Conservation (phyloP, 139 green algal species). For the Dunaliella sp. region DNA sequence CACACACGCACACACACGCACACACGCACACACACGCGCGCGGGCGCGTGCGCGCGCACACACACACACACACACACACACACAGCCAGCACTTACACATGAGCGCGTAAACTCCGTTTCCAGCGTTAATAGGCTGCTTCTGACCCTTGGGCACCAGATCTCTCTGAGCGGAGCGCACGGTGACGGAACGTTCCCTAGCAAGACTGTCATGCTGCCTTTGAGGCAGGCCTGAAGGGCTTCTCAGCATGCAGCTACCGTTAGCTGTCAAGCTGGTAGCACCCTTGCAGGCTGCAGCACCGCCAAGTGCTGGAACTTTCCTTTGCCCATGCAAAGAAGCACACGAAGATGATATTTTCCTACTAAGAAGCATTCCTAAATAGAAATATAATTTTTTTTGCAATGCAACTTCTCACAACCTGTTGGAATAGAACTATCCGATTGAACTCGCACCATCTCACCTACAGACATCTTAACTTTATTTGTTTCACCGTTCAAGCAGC, state of each 20-base stretch:
- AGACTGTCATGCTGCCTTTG: no score
- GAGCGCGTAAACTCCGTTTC: conserved; percentile 29
- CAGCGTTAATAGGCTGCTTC: background rate
- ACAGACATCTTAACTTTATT: no score
- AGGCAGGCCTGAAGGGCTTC: no score
- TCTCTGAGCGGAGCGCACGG: background rate
- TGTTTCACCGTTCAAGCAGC: no score
- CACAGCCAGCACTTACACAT: conserved; percentile 8
- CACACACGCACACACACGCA: background rate
- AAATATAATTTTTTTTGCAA: no score
- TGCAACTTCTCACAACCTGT: no score
- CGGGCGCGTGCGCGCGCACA: background rate
- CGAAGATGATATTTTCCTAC: no score
- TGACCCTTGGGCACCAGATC: background rate
- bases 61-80: background rate
- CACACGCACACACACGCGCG: background rate
- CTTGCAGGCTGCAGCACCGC: background rate
- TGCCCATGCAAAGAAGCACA: no score
- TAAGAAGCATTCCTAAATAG: no score
- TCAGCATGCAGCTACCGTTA: background rate
- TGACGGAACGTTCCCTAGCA: background rate
- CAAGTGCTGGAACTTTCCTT: background rate
- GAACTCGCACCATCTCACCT: no score
- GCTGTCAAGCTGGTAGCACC: background rate
- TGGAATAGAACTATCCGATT: no score